These are phyloP conservation scores for Aspergillus avenaceus DNA, from an alignment of 495 filamentous ascomycete genomes.

Conservation along the genomic window DNA sequence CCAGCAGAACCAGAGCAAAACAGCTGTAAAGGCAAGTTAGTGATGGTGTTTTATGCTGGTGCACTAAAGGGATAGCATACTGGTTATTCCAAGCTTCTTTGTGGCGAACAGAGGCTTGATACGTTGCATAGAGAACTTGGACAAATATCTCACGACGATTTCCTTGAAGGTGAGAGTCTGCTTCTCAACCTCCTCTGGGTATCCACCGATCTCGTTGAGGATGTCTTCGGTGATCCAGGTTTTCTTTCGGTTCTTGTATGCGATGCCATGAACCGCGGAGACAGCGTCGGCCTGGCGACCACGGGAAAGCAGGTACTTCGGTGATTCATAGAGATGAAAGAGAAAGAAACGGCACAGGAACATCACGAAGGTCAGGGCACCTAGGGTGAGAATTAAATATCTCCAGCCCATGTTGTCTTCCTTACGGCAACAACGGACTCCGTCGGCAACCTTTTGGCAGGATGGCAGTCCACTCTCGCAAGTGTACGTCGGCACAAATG, in stretches of 20 bases:
- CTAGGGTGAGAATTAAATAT: constrained; percentile 67
- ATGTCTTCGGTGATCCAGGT: constrained; percentile 52
- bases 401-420: constrained; percentile 77
- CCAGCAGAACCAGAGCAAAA: constrained; percentile 55
- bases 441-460: constrained; percentile 22
- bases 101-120: constrained; percentile 51
- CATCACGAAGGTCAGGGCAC: constrained; percentile 64
- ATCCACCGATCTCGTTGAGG: constrained; percentile 50
- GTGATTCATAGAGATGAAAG: constrained; percentile 78
- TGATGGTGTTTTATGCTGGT: neutral
- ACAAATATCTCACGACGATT: constrained; percentile 47
- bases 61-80: constrained; percentile 14
- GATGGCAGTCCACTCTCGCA: constrained; percentile 30
- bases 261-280: constrained; percentile 58
- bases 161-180: constrained; percentile 36
- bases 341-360: constrained; percentile 69
- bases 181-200: constrained; percentile 28
- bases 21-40: constrained; percentile 19
- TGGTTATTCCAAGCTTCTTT: constrained; percentile 45
- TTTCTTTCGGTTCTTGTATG: constrained; percentile 48
- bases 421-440: constrained; percentile 48
- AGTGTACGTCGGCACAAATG: constrained; percentile 49
- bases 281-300: constrained; percentile 72
- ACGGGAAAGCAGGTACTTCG: constrained; percentile 72
- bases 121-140: constrained; percentile 53